Conservation (phyloP, 768 basidiomycete genomes). For the Mrakia frigida region DNA sequence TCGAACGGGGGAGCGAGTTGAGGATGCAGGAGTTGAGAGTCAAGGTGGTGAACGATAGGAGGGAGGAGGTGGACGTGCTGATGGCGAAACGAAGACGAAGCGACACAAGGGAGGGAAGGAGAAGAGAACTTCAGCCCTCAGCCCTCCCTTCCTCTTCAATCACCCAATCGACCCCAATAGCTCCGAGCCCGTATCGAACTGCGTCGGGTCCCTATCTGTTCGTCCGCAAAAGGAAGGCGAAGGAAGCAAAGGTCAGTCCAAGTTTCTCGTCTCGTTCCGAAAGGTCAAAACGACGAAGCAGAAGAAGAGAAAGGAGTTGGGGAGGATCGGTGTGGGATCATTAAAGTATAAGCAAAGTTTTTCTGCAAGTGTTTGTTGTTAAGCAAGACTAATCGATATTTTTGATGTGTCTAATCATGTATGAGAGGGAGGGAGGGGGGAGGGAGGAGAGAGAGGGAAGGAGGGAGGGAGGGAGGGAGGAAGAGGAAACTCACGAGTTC, state of each 20-base stretch:
- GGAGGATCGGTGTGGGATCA: neutral
- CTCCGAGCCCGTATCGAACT: no score
- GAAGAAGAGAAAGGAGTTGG: neutral
- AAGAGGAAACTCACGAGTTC: neutral
- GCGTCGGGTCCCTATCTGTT: neutral
- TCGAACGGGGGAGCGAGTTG: no score
- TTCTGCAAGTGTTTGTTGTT: neutral
- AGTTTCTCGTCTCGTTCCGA: no score
- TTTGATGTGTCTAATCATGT: conserved; percentile 5
- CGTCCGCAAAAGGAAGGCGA: neutral
- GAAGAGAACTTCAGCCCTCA: no score
- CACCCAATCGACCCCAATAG: no score
- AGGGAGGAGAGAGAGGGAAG: neutral
- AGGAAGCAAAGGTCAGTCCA: neutral
- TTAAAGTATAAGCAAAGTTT: conserved; percentile 4
- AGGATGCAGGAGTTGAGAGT: no score
- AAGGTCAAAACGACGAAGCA: neutral
- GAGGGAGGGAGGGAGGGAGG: neutral
- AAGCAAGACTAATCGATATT: conserved; percentile 7
- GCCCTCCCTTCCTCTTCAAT: no score
- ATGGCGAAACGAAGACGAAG: no score
- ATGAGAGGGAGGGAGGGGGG: neutral
- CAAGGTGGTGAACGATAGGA: no score
- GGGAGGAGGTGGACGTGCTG: no score
- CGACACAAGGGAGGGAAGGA: no score